Base-by-base conservation (phyloP, 257 asterid genomes). In the Osmanthus fragrans region DNA sequence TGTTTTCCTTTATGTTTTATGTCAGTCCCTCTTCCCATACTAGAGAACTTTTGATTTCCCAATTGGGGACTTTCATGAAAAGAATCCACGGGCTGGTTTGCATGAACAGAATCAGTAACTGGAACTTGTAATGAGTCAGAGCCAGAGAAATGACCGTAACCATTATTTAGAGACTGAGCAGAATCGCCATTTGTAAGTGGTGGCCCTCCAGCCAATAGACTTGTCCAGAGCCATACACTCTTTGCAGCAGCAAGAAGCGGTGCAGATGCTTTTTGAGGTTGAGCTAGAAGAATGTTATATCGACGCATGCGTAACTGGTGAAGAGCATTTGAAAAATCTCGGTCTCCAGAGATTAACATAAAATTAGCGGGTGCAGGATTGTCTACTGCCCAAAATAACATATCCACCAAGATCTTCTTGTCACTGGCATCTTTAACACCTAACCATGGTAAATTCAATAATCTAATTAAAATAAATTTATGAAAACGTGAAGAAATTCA, bases 371-470 rank as follows among this genome's bases (percentile, higher is more conserved):
- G 99, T 9, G 99, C 96, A 15, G 97, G 99, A 89, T 94, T 94
- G 81, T 94, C 99, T 2, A 94, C 97, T 0, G 99, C 99, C 97
- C 97, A 94, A 73, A 94, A 90, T 72, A 94, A 82, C 99, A 94
- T 94, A 80, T 94, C 99, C 77, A 94, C 97, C 80, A 94, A 79
- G 77, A 94, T 94, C 82, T 91, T 91, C 86, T 94, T 94, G 82
- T 94, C 99, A 79, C 97, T 91, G 12, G 99, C 99, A 82, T 94
- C 99, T 79, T 94, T 94, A 73, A 86, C 97, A 36, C 94, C 97
- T 94, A 73, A 25, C 67, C 51, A 71, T 36, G 77, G 47, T 66
- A 63, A 73, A 80, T 60, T 37, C 45, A 76, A 76, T 13, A 21
- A 70, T 72, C 54, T 29, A 33, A 75, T 39, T 70, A 9, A 10